Evolutionary conservation across 345 rosid species (phyloP).

Genomic region (Rubroshorea leprosula): DNA sequence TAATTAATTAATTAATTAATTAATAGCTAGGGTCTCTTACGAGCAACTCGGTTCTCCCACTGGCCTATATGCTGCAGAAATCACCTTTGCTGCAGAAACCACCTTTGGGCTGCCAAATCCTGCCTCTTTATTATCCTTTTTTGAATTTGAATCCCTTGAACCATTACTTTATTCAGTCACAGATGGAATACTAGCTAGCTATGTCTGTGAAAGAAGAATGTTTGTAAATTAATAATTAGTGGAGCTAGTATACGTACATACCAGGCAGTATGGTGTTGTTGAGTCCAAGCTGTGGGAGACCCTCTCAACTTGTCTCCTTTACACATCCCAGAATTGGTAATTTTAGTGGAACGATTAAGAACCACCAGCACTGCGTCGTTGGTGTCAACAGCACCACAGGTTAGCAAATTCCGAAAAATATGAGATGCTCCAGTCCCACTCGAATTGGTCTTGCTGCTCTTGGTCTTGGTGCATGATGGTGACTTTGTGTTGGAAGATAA

Average conservation of each 20-base stretch:
- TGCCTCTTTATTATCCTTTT: slow-evolving; percentile 26
- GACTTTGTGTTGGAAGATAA: slow-evolving; percentile 19
- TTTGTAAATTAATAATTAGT: neutral
- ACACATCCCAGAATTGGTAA: slow-evolving; percentile 5
- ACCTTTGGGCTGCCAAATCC: slow-evolving; percentile 24
- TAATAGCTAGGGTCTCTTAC: slow-evolving; percentile 29
- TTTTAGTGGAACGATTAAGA: slow-evolving; percentile 18
- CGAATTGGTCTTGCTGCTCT: slow-evolving; percentile 36
- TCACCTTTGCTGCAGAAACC: slow-evolving; percentile 21
- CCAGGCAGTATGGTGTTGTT: slow-evolving; percentile 31
- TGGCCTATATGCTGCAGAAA: slow-evolving; percentile 36
- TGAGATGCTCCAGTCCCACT: slow-evolving; percentile 37
- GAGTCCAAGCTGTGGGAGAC: slow-evolving; percentile 34
- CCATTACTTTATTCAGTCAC: no score
- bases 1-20: no score
- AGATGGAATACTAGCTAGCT: no score
- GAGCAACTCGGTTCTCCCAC: slow-evolving; percentile 53
- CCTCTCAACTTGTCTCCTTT: slow-evolving; percentile 7
- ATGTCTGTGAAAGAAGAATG: no score
- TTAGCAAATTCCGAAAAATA: slow-evolving; percentile 39
- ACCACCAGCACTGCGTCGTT: slow-evolving; percentile 41
- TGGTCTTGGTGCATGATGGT: slow-evolving; percentile 25
- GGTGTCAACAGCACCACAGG: slow-evolving; percentile 46
- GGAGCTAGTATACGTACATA: slow-evolving; percentile 17
- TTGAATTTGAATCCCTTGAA: slow-evolving; percentile 25